Evolutionary conservation across 2,329 filamentous ascomycete genomes (phyloP).

Genomic region (Hymenoscyphus salicellus): DNA sequence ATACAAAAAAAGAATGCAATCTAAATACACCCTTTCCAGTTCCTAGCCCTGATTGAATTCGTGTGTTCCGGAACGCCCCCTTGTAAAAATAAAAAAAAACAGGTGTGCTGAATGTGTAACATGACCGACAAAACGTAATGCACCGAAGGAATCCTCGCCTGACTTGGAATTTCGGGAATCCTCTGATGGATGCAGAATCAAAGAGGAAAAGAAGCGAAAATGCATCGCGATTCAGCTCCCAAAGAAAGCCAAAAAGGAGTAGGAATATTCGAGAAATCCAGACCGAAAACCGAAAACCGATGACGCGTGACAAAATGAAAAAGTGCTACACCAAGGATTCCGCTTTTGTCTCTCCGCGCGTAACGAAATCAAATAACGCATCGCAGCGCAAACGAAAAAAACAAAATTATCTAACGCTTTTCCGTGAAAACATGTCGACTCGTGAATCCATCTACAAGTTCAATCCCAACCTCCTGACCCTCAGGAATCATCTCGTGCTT

Average conservation of each 20-base stretch:
- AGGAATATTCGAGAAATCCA: background rate
- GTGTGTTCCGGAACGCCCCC: background rate
- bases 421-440: slow-evolving; percentile 45
- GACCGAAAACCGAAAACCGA: background rate
- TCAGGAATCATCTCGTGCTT: slow-evolving; percentile 79
- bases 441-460: slow-evolving; percentile 45
- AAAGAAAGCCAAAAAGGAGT: background rate
- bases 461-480: slow-evolving; percentile 59
- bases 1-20: too few species aligned
- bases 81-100: too few species aligned
- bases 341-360: background rate
- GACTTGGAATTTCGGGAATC: background rate
- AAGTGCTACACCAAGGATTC: background rate
- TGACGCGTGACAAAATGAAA: background rate
- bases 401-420: background rate
- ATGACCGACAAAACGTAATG: background rate
- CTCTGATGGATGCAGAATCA: background rate
- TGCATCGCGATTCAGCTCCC: background rate
- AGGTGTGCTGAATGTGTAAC: background rate
- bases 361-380: background rate
- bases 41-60: background rate
- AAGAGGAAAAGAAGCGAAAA: too few species aligned
- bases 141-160: too few species aligned
- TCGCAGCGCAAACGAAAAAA: background rate
- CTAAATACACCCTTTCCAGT: too few species aligned